These are phyloP conservation scores for Gaeumannomyces tritici DNA, from an alignment of 2,329 filamentous ascomycete species.

Conservation along the genomic window DNA sequence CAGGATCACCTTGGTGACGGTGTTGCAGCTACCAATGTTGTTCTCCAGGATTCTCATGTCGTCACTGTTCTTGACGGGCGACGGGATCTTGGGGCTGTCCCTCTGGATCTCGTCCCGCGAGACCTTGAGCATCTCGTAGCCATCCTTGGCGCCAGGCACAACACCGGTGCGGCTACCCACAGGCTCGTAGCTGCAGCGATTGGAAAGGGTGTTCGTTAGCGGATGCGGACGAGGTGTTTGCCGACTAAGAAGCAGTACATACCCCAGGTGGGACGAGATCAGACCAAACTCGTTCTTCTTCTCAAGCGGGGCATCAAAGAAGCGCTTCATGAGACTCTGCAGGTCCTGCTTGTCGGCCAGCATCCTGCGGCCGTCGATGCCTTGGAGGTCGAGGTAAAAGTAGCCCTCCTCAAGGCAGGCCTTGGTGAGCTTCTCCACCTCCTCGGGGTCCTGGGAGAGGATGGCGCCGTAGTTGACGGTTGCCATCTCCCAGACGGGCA, in stretches of 20 bases:
- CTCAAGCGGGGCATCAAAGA: slow-evolving; percentile 42
- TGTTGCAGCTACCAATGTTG: slow-evolving; percentile 39
- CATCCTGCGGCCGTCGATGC: slow-evolving; percentile 42
- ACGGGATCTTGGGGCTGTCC: slow-evolving; percentile 33
- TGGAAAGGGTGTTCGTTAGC: not conserved
- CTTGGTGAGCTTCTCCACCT: slow-evolving; percentile 39
- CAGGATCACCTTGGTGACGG: slow-evolving; percentile 38
- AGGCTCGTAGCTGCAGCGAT: slow-evolving; percentile 31
- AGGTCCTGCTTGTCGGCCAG: slow-evolving; percentile 42
- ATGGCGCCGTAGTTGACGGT: slow-evolving; percentile 41
- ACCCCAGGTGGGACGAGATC: slow-evolving; percentile 42
- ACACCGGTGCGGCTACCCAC: slow-evolving; percentile 38
- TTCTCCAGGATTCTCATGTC: slow-evolving; percentile 39
- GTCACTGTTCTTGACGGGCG: slow-evolving; percentile 35
- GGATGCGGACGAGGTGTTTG: not conserved
- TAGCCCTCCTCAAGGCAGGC: slow-evolving; percentile 41
- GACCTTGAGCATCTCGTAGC: slow-evolving; percentile 44
- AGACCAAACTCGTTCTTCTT: slow-evolving; percentile 47
- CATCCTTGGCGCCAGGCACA: slow-evolving; percentile 35
- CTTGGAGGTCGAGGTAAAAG: slow-evolving; percentile 45
- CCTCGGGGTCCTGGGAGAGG: slow-evolving; percentile 42
- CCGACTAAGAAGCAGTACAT: slow-evolving; percentile 9
- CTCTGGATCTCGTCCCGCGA: slow-evolving; percentile 40
- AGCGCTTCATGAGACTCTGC: slow-evolving; percentile 44
- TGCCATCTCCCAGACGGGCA: slow-evolving; percentile 41